Percentiles rank a stretch among this genome's conserved stretches.
phyloP scores from a whole-genome alignment of 1,284 basidiomycete species.

The Irpex sp. region DNA sequence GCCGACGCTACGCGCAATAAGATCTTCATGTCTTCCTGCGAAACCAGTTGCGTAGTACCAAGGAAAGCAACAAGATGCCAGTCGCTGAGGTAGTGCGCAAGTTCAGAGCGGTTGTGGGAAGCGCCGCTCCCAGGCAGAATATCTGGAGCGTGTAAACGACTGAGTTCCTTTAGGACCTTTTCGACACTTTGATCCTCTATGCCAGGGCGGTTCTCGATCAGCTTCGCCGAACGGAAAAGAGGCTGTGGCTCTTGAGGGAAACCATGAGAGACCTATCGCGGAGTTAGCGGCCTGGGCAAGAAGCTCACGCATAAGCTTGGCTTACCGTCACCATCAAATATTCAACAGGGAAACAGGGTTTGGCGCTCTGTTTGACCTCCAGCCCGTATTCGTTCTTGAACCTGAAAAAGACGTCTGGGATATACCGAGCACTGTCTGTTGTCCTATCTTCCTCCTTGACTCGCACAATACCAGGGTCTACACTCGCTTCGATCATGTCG shows the following conservation, averaged over 20 bases:
- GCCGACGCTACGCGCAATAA: conserved; percentile 65
- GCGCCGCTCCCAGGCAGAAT: conserved; percentile 46
- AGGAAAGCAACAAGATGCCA: conserved; percentile 93
- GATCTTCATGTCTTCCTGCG: conserved; percentile 70
- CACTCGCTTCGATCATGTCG: conserved; percentile 96
- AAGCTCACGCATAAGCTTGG: conserved; percentile 13
- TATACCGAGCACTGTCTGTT: conserved; percentile 74
- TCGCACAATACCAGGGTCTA: conserved; percentile 86
- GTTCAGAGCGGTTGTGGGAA: conserved; percentile 49
- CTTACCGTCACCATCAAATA: conserved; percentile 94
- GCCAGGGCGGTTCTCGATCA: conserved; percentile 91
- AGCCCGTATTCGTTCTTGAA: conserved; percentile 98
- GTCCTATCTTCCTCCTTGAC: conserved; percentile 79
- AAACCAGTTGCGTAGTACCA: conserved; percentile 78
- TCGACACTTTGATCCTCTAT: conserved; percentile 82
- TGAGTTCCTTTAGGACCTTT: conserved; percentile 58
- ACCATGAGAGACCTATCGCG: conserved; percentile 83
- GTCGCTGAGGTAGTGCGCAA: conserved; percentile 81
- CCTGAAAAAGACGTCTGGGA: conserved; percentile 99
- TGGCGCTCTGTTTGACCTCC: conserved; percentile 97
- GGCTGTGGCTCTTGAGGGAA: conserved; percentile 91
- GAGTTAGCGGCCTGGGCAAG: conserved; percentile 2
- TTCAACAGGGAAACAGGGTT: conserved; percentile 97
- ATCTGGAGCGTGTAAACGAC: conserved; percentile 54
- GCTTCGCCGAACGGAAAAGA: conserved; percentile 73